Percentiles rank a stretch among this genome's conserved stretches.
phyloP scores from a whole-genome alignment of 306 rosid genomes.

The Quillaja saponaria region DNA sequence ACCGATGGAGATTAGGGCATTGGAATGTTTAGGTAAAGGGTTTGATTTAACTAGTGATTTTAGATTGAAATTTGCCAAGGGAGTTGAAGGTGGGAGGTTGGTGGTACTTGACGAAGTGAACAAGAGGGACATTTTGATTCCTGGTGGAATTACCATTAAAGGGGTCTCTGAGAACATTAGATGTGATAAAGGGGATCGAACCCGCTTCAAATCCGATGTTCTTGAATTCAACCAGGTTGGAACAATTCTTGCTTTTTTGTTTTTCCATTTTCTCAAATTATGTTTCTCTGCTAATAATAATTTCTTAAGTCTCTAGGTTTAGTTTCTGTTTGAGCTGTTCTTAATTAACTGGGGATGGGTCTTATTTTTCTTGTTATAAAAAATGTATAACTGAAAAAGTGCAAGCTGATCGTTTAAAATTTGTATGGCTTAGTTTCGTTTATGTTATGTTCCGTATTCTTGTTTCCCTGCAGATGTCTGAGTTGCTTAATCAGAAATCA shows the following conservation, averaged over 20 bases:
- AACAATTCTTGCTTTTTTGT: neutral
- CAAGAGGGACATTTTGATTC: slow-evolving; percentile 73
- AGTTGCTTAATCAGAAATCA: slow-evolving; percentile 79
- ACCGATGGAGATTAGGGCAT: slow-evolving; percentile 56
- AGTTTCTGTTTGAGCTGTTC: no score
- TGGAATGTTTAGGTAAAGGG: slow-evolving; percentile 84
- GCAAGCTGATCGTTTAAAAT: neutral
- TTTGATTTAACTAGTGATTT: slow-evolving; percentile 87
- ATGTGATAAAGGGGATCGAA: slow-evolving; percentile 93
- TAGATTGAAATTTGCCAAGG: slow-evolving; percentile 75
- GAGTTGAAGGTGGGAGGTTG: slow-evolving; percentile 56
- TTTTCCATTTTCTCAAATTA: no score
- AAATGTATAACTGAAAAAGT: no score
- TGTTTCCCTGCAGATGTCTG: slow-evolving; percentile 83
- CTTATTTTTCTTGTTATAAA: no score
- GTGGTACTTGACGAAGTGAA: slow-evolving; percentile 67
- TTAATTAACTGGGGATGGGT: no score
- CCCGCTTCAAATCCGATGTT: slow-evolving; percentile 86
- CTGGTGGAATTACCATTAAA: slow-evolving; percentile 58
- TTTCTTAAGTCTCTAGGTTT: no score
- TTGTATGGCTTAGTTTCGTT: neutral
- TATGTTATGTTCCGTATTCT: no score
- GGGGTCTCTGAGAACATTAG: slow-evolving; percentile 84
- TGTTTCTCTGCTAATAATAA: no score
- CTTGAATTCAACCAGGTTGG: slow-evolving; percentile 84